Base-by-base conservation (phyloP, 805 yeast species). In the Pichia thaimueangensis region DNA sequence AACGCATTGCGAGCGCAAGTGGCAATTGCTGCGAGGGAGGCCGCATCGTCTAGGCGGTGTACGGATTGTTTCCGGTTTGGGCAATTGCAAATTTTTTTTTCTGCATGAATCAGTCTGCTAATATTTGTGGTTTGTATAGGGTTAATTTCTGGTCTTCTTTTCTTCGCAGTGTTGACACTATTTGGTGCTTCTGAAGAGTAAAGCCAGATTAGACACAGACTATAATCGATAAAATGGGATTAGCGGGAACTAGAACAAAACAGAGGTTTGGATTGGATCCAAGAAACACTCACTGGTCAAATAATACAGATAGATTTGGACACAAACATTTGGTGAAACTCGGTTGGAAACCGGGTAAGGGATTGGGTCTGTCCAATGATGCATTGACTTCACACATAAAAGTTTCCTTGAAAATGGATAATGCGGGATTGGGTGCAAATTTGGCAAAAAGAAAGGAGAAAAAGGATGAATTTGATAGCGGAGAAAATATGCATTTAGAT, bases 301-400 rank as follows among this genome's bases (percentile, higher is more conserved):
- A 87, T 57, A 86, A 86, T 54, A 78, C 82, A 0, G 68, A 70
- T 4, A 66, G 96, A 39, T 91, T 91, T 56, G 98, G 98, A 0
- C 96, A 85, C 59, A 77, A 82, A 55, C 88, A 88, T 61, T 62
- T 91, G 46, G 78, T 78, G 48, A 81, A 77, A 51, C 68, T 81
- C 57, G 98, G 98, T 15, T 91, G 98, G 98, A 73, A 69, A 40
- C 95, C 95, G 2, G 98, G 98, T 16, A 67, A 69, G 48, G 97
- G 97, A 7, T 71, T 91, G 17, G 98, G 98, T 2, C 59, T 76
- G 38, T 80, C 74, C 1, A 57, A 71, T 4, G 76, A 80, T 55
- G 80, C 93, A 4, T 72, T 77, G 33, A 85, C 87, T 0, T 67
- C 87, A 2, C 96, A 93, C 58, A 84, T 91, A 34, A 88, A 84